Conservation (phyloP, 805 yeast species). For the Candida golubevii region DNA sequence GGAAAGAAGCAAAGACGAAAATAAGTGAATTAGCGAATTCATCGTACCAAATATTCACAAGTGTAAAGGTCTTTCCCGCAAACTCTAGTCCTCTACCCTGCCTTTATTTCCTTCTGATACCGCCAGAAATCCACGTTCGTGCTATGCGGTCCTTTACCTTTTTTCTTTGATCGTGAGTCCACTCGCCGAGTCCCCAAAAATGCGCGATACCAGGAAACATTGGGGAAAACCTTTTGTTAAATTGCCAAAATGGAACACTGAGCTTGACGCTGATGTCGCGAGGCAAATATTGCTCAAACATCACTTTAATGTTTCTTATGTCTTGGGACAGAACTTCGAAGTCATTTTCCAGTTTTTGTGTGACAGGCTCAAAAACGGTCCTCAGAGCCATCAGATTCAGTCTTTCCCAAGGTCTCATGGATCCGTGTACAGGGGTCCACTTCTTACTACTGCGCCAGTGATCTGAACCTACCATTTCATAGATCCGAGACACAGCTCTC, state of each 20-base stretch:
- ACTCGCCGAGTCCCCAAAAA: constrained; percentile 66
- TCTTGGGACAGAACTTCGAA: constrained; percentile 2
- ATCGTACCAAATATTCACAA: too few species aligned
- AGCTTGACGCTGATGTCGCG: constrained; percentile 20
- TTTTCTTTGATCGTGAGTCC: constrained; percentile 46
- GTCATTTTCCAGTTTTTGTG: not conserved
- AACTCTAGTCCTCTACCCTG: not conserved
- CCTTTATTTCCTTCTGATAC: constrained; percentile 9
- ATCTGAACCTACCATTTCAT: constrained; percentile 52
- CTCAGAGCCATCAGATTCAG: not conserved
- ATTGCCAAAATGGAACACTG: constrained; percentile 21
- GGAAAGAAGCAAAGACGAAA: too few species aligned
- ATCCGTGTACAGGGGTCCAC: constrained; percentile 53
- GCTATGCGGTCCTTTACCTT: constrained; percentile 52
- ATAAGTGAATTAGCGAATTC: too few species aligned
- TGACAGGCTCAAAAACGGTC: too few species aligned
- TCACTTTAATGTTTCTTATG: constrained; percentile 9
- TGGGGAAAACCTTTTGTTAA: constrained; percentile 23
- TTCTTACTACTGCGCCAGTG: constrained; percentile 44
- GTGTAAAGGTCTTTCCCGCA: too few species aligned
- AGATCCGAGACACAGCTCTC: constrained; percentile 63
- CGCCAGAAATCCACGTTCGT: constrained; percentile 47
- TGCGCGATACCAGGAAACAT: constrained; percentile 33
- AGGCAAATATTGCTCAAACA: constrained; percentile 18
- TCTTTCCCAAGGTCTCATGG: constrained; percentile 58